Evolutionary conservation across 768 basidiomycete species (phyloP).

Genomic region (Calvatia gigantea): DNA sequence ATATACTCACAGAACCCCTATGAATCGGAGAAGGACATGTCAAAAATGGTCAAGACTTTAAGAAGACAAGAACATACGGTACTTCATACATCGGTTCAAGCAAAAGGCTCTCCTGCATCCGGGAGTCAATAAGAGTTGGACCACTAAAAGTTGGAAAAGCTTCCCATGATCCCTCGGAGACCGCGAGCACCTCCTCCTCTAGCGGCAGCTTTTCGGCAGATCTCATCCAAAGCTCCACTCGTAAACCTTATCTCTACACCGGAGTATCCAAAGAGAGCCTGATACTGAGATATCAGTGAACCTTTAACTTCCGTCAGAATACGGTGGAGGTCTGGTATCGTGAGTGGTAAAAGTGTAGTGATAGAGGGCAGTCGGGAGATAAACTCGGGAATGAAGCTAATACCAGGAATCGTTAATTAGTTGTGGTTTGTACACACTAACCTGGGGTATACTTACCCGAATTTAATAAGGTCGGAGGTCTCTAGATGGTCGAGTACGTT

Average conservation of each 20-base stretch:
- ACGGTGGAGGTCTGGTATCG: constrained; percentile 77
- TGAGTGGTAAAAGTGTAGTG: constrained; percentile 77
- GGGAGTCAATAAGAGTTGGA: not conserved
- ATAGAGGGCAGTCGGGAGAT: constrained; percentile 91
- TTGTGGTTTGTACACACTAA: not conserved
- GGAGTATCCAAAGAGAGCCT: constrained; percentile 76
- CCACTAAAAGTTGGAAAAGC: constrained; percentile 12
- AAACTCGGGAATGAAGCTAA: constrained; percentile 92
- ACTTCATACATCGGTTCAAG: constrained; percentile 93
- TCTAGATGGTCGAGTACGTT: constrained; percentile 69
- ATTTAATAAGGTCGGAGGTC: constrained; percentile 79
- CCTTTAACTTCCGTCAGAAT: constrained; percentile 92
- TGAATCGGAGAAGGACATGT: constrained; percentile 3
- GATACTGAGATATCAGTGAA: constrained; percentile 87
- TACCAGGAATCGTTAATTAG: not conserved
- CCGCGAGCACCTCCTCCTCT: constrained; percentile 91
- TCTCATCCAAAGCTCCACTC: constrained; percentile 70
- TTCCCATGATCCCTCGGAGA: constrained; percentile 82
- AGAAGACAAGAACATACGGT: constrained; percentile 53
- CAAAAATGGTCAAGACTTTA: constrained; percentile 1
- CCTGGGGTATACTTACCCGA: constrained; percentile 47
- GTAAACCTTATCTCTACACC: constrained; percentile 89
- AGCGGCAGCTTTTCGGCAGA: constrained; percentile 74
- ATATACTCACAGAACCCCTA: constrained; percentile 62
- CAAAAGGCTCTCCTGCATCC: constrained; percentile 67